Conservation (phyloP, 768 basidiomycete species). For the Rhizopogon salebrosus region DNA sequence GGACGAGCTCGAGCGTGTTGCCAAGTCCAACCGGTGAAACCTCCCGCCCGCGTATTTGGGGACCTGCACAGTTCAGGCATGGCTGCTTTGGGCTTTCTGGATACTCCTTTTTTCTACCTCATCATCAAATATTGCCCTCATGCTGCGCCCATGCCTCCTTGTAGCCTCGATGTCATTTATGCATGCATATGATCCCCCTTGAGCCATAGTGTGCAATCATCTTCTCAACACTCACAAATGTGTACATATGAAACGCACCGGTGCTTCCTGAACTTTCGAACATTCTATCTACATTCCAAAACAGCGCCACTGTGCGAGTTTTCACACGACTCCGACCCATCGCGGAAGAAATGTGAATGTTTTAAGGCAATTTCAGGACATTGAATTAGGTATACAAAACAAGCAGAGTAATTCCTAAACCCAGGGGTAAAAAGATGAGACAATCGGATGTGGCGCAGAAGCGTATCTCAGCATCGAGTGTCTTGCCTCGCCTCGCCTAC, state of each 20-base stretch:
- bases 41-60: neutral
- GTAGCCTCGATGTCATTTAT: constrained; percentile 13
- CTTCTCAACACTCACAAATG: neutral
- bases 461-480: neutral
- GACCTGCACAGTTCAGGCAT: constrained; percentile 13
- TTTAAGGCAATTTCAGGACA: neutral
- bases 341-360: neutral
- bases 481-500: neutral
- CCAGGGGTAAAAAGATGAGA: neutral
- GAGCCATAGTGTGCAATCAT: neutral
- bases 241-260: no score
- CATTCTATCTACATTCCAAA: neutral
- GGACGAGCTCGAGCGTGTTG: constrained; percentile 99
- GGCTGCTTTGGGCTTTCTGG: constrained; percentile 20
- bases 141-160: constrained; percentile 18
- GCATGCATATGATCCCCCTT: constrained; percentile 3
- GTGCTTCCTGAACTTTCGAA: neutral
- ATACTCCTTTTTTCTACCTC: constrained; percentile 8
- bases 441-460: neutral
- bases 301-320: neutral
- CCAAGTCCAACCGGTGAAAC: constrained; percentile 98
- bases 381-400: neutral
- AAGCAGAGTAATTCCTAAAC: neutral
- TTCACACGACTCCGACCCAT: neutral
- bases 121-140: constrained; percentile 10